phyloP scores from a whole-genome alignment of 1,284 basidiomycete species.

The Sporisorium scitamineum region DNA sequence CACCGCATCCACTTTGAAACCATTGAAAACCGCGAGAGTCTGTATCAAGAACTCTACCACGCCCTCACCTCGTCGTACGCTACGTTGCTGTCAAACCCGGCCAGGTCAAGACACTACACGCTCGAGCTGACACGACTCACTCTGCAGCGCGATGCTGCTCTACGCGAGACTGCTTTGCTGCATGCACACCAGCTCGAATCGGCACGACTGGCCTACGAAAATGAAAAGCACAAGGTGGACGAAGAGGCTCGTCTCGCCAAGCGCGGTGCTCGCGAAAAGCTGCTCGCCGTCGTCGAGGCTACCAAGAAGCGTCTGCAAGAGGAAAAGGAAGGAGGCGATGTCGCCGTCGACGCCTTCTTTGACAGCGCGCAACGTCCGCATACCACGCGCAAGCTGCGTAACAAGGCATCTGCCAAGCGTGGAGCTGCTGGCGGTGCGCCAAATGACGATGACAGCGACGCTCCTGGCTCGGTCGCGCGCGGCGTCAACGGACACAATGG shows the following conservation, averaged over 20 bases:
- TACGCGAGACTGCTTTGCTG: slow-evolving; percentile 60
- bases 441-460: slow-evolving; percentile 41
- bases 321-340: slow-evolving; percentile 67
- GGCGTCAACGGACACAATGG: slow-evolving; percentile 17
- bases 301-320: slow-evolving; percentile 62
- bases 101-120: slow-evolving; percentile 59
- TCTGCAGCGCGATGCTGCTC: slow-evolving; percentile 56
- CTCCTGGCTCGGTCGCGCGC: slow-evolving; percentile 14
- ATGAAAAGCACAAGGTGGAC: slow-evolving; percentile 61
- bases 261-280: slow-evolving; percentile 62
- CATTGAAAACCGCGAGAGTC: slow-evolving; percentile 63
- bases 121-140: slow-evolving; percentile 59
- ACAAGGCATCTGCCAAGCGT: slow-evolving; percentile 54
- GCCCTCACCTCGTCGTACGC: slow-evolving; percentile 57
- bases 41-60: slow-evolving; percentile 64
- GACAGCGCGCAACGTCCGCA: slow-evolving; percentile 63
- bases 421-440: slow-evolving; percentile 22
- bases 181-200: slow-evolving; percentile 65
- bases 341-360: slow-evolving; percentile 59
- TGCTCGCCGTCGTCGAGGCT: slow-evolving; percentile 65
- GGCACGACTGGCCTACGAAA: slow-evolving; percentile 53
- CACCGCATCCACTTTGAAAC: slow-evolving; percentile 66
- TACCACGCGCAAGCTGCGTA: slow-evolving; percentile 67
- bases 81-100: slow-evolving; percentile 61
- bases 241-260: slow-evolving; percentile 65